Evolutionary conservation across 2,329 filamentous ascomycete species (phyloP).

Genomic region (Dactylellina drechsleri): DNA sequence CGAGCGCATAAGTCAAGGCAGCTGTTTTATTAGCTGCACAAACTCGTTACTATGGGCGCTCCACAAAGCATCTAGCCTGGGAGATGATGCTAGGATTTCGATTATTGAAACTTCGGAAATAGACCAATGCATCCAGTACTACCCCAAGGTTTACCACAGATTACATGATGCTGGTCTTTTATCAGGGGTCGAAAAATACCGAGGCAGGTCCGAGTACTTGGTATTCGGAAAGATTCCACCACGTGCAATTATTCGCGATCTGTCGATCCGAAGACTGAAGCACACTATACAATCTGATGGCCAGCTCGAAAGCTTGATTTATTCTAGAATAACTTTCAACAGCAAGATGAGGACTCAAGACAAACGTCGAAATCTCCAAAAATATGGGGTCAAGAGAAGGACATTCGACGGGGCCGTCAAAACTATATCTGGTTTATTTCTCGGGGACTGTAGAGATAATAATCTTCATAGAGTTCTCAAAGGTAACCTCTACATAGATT

Average conservation of each 20-base stretch:
- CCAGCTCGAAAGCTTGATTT: not conserved
- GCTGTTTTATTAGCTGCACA: conserved; percentile 29
- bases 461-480: too few species aligned
- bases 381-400: too few species aligned
- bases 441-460: too few species aligned
- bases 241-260: conserved; percentile 14
- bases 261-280: conserved; percentile 5
- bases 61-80: conserved; percentile 16
- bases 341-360: not conserved
- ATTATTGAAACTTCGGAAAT: conserved; percentile 22
- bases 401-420: too few species aligned
- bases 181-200: not conserved
- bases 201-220: conserved; percentile 24
- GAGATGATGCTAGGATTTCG: not conserved
- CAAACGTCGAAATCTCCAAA: too few species aligned
- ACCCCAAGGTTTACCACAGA: not conserved
- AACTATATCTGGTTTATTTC: too few species aligned
- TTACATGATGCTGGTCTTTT: not conserved
- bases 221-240: conserved; percentile 9
- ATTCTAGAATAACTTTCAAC: conserved; percentile 2
- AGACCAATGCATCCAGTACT: not conserved
- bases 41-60: conserved; percentile 20
- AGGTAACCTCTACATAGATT: too few species aligned
- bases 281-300: not conserved
- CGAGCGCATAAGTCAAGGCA: not conserved